Conservation (phyloP, 352 stramenopile genomes). For the Globisporangium paroecandrum region DNA sequence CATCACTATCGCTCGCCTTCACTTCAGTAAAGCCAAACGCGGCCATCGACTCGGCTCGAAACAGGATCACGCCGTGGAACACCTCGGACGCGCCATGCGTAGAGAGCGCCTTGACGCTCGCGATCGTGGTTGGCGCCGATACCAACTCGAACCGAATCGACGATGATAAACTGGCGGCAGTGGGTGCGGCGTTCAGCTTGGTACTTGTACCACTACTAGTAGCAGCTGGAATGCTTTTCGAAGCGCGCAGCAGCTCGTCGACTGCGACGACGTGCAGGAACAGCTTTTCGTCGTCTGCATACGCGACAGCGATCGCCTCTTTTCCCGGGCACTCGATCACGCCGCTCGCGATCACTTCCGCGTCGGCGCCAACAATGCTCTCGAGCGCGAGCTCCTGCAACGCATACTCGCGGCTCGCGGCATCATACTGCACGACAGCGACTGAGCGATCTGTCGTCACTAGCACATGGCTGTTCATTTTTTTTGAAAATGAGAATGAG, state of each 20-base stretch:
- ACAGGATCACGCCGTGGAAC: conserved; percentile 67
- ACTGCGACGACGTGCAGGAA: conserved; percentile 29
- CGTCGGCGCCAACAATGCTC: conserved; percentile 18
- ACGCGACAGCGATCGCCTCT: conserved; percentile 48
- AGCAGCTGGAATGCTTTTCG: not conserved
- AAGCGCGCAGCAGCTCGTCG: conserved; percentile 2
- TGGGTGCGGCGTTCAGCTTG: not conserved
- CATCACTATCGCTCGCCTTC: not conserved
- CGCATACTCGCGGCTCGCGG: conserved; percentile 25
- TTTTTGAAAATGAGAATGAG: not conserved
- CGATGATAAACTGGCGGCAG: conserved; percentile 3
- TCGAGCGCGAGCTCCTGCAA: conserved; percentile 36
- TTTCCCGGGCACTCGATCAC: conserved; percentile 37
- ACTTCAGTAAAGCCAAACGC: conserved; percentile 64
- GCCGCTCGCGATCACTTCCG: conserved; percentile 44
- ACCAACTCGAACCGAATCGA: conserved; percentile 55
- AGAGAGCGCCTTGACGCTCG: conserved; percentile 35
- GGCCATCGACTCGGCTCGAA: conserved; percentile 48
- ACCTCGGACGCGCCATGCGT: conserved; percentile 21
- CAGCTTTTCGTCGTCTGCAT: conserved; percentile 33
- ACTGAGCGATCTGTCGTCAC: conserved; percentile 67
- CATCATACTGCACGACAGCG: conserved; percentile 35
- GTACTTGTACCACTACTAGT: not conserved
- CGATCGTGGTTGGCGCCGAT: conserved; percentile 46
- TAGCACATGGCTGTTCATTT: conserved; percentile 42